A percentile compares a stretch with the other conserved stretches of the same genome.
These are phyloP conservation scores for Neohortaea acidophila DNA, from an alignment of 495 filamentous ascomycete genomes.

Conservation along the genomic window DNA sequence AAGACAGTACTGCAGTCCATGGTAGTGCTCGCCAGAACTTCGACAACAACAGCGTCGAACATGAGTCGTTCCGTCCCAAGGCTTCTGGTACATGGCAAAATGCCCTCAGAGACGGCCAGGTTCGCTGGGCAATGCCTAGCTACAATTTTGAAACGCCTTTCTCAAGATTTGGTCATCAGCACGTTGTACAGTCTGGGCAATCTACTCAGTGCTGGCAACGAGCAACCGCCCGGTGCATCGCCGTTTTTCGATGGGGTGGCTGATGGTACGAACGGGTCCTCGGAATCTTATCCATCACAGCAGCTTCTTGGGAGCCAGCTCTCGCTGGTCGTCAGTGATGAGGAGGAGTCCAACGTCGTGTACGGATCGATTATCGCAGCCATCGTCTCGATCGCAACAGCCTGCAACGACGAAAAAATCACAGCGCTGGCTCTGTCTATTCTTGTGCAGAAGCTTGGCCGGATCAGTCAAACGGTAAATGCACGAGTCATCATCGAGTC, in stretches of 20 bases:
- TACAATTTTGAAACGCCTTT: constrained; percentile 59
- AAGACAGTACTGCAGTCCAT: constrained; percentile 63
- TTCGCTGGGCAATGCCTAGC: constrained; percentile 72
- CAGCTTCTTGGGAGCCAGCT: constrained; percentile 59
- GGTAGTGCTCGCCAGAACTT: constrained; percentile 61
- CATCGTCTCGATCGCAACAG: constrained; percentile 70
- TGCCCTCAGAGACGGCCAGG: constrained; percentile 44
- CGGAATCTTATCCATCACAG: constrained; percentile 34
- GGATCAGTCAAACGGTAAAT: constrained; percentile 61
- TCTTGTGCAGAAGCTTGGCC: constrained; percentile 82
- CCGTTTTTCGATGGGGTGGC: constrained; percentile 11
- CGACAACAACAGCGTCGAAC: constrained; percentile 51
- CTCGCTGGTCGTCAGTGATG: constrained; percentile 52
- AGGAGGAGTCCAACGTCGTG: constrained; percentile 56
- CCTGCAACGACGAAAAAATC: constrained; percentile 75
- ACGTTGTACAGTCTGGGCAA: constrained; percentile 91
- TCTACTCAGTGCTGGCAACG: constrained; percentile 48
- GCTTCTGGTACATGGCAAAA: constrained; percentile 68
- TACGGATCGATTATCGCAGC: constrained; percentile 75
- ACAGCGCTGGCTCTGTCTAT: constrained; percentile 90
- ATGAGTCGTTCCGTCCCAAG: constrained; percentile 69
- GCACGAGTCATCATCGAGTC: constrained; percentile 68
- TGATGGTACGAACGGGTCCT: constrained; percentile 29
- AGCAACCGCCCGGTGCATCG: constrained; percentile 16
- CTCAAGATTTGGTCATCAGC: constrained; percentile 85